Evolutionary conservation across 306 rosid genomes (phyloP), one percentile per base, ranked within the genome.

Genomic region (Trichosanthes truncata): DNA sequence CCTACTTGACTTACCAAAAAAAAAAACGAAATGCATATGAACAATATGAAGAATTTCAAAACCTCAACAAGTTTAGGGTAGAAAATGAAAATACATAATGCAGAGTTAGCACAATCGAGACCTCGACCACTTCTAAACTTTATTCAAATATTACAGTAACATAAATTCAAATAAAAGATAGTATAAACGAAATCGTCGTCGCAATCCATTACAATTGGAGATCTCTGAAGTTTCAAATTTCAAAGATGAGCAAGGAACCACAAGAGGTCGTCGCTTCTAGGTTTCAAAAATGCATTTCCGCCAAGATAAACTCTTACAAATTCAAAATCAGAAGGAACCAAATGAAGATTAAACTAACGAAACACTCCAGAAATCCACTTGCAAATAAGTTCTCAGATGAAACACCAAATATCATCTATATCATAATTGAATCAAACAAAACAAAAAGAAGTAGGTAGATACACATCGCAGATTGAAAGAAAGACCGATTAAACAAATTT

Each of bases 1-100:
- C 80, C 78, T 76, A 53, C 80, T 57, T 82, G 84, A 87, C 80
- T 84, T 74, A 53, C 48, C n/a, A n/a, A n/a, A n/a, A n/a, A 9
- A 29, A 25, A 45, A 81, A 36, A 63, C 62, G 6, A 80, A 62
- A n/a, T 40, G 83, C 20, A 31, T 59, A 85, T 79, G 82, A 61
- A 25, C 82, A 41, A 38, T 38, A 3, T 4, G 73, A 33, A 43
- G 57, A 72, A 13, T 40, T 29, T 40, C 45, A 60, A 74, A 59
- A 10, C 33, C 73, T 5, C 63, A 61, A 48, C 8, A 63, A n/a
- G n/a, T n/a, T n/a, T n/a, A n/a, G n/a, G n/a, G n/a, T n/a, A n/a
- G n/a, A n/a, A n/a, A n/a, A n/a, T n/a, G n/a, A n/a, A n/a, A n/a
- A n/a, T n/a, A n/a, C n/a, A n/a, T n/a, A n/a, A n/a, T n/a, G n/a